These are phyloP conservation scores for Fonsecaea pugnacius DNA, from an alignment of 2,329 filamentous ascomycete genomes.

Conservation along the genomic window DNA sequence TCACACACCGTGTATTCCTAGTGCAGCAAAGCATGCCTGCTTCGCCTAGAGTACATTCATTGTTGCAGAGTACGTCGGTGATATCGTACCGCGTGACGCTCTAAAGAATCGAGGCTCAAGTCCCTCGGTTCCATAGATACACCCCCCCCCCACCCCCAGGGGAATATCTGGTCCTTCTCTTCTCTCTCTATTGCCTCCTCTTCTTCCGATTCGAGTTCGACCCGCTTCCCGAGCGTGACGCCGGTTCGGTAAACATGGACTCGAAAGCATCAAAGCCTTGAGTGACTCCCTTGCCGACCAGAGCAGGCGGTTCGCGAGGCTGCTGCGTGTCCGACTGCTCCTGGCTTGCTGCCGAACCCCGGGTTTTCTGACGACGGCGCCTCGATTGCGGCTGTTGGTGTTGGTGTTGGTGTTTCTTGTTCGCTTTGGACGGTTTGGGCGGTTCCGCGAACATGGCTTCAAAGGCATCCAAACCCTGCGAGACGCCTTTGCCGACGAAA, in stretches of 20 bases:
- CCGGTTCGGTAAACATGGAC: conserved; percentile 21
- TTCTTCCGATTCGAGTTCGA: background rate
- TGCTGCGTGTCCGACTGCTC: background rate
- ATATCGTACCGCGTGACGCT: too few relatives aligned
- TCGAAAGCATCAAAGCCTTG: conserved; percentile 29
- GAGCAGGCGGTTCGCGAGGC: background rate
- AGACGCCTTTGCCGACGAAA: conserved; percentile 26
- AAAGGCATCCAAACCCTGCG: conserved; percentile 29
- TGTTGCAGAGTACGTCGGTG: too few relatives aligned
- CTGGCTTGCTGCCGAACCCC: background rate
- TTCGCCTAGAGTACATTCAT: background rate
- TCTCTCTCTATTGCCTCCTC: background rate
- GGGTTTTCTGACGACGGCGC: conserved; percentile 2
- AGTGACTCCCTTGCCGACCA: conserved; percentile 27
- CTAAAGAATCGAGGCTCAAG: background rate
- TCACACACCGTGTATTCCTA: background rate
- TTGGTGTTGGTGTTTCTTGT: background rate
- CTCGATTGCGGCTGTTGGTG: conserved; percentile 4
- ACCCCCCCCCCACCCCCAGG: too few relatives aligned
- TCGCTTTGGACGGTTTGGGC: background rate
- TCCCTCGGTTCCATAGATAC: too few relatives aligned
- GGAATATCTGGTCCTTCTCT: background rate
- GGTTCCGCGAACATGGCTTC: conserved; percentile 25
- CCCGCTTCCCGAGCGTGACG: background rate
- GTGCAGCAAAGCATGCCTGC: background rate